Conservation (phyloP, 2,329 filamentous ascomycete genomes). For the Didymella pinodella region DNA sequence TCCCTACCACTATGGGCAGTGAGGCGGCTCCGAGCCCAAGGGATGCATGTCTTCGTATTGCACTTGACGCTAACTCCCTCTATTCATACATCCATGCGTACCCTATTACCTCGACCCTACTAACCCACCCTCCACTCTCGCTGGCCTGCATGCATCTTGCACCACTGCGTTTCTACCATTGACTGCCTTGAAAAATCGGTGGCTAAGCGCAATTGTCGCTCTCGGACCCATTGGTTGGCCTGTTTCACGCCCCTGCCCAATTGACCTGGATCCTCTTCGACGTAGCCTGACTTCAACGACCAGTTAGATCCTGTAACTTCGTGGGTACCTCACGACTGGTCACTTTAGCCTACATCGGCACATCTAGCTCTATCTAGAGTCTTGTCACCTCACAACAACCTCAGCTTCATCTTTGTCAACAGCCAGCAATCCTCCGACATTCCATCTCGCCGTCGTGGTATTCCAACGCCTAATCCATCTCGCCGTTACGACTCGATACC, state of each 20-base stretch:
- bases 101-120: conserved; percentile 38
- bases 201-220: conserved; percentile 48
- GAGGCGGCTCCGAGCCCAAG: conserved; percentile 40
- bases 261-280: conserved; percentile 43
- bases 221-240: conserved; percentile 47
- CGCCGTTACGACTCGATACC: conserved; percentile 22
- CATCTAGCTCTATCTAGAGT: conserved; percentile 43
- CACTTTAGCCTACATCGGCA: conserved; percentile 43
- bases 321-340: conserved; percentile 47
- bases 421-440: conserved; percentile 31
- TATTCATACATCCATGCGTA: conserved; percentile 42
- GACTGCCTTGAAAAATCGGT: conserved; percentile 40
- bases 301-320: conserved; percentile 46
- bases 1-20: conserved; percentile 45
- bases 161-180: conserved; percentile 40
- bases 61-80: conserved; percentile 45
- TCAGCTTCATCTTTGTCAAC: conserved; percentile 35
- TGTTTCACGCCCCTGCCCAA: conserved; percentile 52
- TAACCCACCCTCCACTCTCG: conserved; percentile 44
- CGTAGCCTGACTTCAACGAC: conserved; percentile 50
- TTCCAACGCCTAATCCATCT: conserved; percentile 20
- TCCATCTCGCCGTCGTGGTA: conserved; percentile 8
- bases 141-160: conserved; percentile 42
- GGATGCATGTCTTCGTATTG: conserved; percentile 46
- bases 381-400: conserved; percentile 37